Conservation (phyloP, 495 filamentous ascomycete genomes). For the Cairneyella variabilis region DNA sequence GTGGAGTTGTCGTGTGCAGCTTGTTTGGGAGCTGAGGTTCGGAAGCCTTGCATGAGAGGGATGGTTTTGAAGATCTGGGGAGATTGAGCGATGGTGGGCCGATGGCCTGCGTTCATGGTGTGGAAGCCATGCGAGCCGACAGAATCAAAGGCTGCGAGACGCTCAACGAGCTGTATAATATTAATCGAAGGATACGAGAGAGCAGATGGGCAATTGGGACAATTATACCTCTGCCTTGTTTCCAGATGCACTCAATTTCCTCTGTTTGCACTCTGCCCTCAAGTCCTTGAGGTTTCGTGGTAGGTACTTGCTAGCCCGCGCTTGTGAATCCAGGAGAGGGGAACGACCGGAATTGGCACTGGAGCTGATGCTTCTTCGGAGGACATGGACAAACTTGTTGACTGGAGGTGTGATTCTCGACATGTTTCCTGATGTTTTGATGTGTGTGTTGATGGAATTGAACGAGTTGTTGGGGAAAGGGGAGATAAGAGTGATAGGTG, state of each 20-base stretch:
- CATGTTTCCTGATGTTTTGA: no score
- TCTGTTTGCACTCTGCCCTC: slow-evolving; percentile 20
- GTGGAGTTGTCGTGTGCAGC: slow-evolving; percentile 21
- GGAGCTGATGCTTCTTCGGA: slow-evolving; percentile 17
- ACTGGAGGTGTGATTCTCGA: slow-evolving; percentile 23
- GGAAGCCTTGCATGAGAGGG: slow-evolving; percentile 28
- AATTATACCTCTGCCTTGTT: slow-evolving; percentile 23
- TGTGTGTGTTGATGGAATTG: slow-evolving; percentile 1
- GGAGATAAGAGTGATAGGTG: slow-evolving; percentile 31
- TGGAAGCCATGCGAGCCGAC: slow-evolving; percentile 16
- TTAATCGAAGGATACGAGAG: slow-evolving; percentile 1
- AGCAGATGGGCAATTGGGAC: neutral
- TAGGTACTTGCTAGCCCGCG: slow-evolving; percentile 15
- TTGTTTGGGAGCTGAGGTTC: slow-evolving; percentile 18
- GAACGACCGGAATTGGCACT: slow-evolving; percentile 16
- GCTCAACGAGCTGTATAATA: slow-evolving; percentile 22
- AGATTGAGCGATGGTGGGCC: neutral
- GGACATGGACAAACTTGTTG: slow-evolving; percentile 14
- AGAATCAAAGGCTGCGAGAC: slow-evolving; percentile 18
- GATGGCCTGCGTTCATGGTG: slow-evolving; percentile 5
- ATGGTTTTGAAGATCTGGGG: slow-evolving; percentile 6
- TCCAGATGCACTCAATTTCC: slow-evolving; percentile 12
- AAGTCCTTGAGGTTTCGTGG: slow-evolving; percentile 23
- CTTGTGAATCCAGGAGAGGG: slow-evolving; percentile 15
- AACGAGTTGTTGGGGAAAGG: slow-evolving; percentile 24